These are phyloP conservation scores for Lomentospora prolificans DNA, from an alignment of 2,329 filamentous ascomycete species.

Conservation along the genomic window DNA sequence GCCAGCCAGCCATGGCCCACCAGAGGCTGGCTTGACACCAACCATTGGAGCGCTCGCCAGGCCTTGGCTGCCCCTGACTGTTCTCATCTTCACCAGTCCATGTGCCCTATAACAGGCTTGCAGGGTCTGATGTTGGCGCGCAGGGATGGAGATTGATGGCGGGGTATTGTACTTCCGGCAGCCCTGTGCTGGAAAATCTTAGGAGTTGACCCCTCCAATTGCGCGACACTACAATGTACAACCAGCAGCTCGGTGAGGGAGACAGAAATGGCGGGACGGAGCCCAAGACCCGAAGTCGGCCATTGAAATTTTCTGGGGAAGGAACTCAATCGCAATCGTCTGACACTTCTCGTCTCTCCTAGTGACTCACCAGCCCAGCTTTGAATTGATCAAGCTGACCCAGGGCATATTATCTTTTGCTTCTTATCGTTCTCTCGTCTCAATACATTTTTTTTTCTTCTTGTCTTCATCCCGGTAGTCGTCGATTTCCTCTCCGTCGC, in stretches of 20 bases:
- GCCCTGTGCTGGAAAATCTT: too few relatives aligned
- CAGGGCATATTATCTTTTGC: not conserved
- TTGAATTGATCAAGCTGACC: not conserved
- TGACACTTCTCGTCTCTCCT: not conserved
- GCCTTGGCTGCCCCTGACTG: too few relatives aligned
- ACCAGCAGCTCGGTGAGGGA: not conserved
- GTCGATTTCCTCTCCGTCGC: constrained; percentile 9
- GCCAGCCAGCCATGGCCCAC: not conserved
- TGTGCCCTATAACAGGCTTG: not conserved
- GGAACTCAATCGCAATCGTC: not conserved
- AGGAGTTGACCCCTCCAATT: too few relatives aligned
- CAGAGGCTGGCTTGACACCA: too few relatives aligned
- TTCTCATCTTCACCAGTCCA: not conserved
- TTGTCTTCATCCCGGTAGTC: constrained; percentile 10
- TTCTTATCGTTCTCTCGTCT: not conserved
- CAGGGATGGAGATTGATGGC: too few relatives aligned
- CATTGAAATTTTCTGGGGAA: not conserved
- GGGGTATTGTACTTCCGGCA: too few relatives aligned
- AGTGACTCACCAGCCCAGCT: not conserved
- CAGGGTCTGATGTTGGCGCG: too few relatives aligned
- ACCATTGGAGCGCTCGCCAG: too few relatives aligned
- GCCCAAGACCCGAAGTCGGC: not conserved
- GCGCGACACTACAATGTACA: too few relatives aligned
- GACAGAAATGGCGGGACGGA: not conserved
- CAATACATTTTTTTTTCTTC: not conserved